These are phyloP conservation scores for Cucurbita moschata DNA, from an alignment of 306 rosid genomes.

Conservation along the genomic window DNA sequence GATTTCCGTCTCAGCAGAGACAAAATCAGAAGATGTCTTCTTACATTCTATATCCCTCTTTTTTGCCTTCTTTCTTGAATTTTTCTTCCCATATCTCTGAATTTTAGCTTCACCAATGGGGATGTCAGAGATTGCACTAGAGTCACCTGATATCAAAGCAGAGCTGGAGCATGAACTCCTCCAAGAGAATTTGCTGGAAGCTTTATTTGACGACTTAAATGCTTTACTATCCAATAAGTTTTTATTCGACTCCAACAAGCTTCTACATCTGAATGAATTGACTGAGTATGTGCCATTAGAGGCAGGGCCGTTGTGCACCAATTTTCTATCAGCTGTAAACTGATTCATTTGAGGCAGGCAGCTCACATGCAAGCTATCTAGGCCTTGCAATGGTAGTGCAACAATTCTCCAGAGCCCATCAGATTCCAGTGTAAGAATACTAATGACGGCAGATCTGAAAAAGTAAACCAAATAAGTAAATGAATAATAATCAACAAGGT, in stretches of 20 bases:
- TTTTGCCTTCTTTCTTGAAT: conserved; percentile 29
- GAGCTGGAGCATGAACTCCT: conserved; percentile 18
- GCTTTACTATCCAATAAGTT: conserved; percentile 33
- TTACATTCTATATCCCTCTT: conserved; percentile 38
- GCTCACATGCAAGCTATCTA: conserved; percentile 35
- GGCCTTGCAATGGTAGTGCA: conserved; percentile 29
- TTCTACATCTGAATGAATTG: conserved; percentile 25
- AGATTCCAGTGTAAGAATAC: conserved; percentile 24
- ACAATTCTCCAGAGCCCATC: conserved; percentile 44
- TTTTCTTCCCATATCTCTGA: conserved; percentile 34
- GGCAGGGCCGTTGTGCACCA: conserved; percentile 20
- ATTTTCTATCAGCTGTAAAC: conserved; percentile 25
- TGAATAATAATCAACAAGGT: conserved; percentile 3
- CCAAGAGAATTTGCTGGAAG: conserved; percentile 25
- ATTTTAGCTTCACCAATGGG: conserved; percentile 13
- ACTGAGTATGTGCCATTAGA: conserved; percentile 26
- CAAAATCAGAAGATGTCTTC: conserved; percentile 32
- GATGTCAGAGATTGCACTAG: conserved; percentile 21
- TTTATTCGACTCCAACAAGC: conserved; percentile 26
- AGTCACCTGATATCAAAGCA: conserved; percentile 20
- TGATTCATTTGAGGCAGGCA: conserved; percentile 33
- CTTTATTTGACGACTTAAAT: conserved; percentile 38
- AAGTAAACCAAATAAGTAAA: conserved; percentile 7
- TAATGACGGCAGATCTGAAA: conserved; percentile 42
- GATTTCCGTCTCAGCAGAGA: conserved; percentile 31